phyloP scores from a whole-genome alignment of 306 rosid species.

The Nissolia schottii region DNA sequence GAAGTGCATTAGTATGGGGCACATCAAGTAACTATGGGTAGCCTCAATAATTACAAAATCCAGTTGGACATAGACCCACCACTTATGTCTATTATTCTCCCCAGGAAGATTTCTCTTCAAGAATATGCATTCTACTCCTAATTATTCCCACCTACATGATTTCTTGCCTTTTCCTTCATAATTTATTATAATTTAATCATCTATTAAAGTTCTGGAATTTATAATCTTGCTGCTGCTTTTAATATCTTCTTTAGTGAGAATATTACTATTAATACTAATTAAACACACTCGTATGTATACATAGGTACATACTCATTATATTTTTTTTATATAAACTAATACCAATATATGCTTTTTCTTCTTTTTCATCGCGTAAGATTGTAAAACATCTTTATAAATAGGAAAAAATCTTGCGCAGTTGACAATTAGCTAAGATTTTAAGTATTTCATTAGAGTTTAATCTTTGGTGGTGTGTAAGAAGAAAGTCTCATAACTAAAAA shows the following conservation, averaged over 20 bases:
- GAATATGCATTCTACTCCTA: constrained; percentile 21
- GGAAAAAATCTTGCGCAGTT: not conserved
- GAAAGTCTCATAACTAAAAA: too few species aligned
- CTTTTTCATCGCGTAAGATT: not conserved
- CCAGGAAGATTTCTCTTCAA: constrained; percentile 46
- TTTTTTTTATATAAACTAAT: too few species aligned
- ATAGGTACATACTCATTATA: too few species aligned
- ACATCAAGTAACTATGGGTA: constrained; percentile 34
- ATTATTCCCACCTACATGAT: constrained; percentile 15
- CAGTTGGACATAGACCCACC: constrained; percentile 52
- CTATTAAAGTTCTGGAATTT: not conserved
- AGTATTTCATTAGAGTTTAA: too few species aligned
- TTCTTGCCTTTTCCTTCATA: constrained; percentile 14
- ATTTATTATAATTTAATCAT: not conserved
- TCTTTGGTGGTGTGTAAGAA: too few species aligned
- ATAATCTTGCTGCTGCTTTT: not conserved
- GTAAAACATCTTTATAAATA: not conserved
- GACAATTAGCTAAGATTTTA: too few species aligned
- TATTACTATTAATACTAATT: not conserved
- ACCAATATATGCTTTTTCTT: too few species aligned
- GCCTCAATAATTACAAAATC: constrained; percentile 45
- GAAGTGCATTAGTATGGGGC: constrained; percentile 35
- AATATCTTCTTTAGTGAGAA: not conserved
- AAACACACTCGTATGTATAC: too few species aligned
- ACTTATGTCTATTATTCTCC: constrained; percentile 41